A percentile compares a stretch with the other conserved stretches of the same genome.
These are phyloP conservation scores for Phytophthora pistaciae DNA, from an alignment of 352 stramenopile genomes.

Conservation along the genomic window DNA sequence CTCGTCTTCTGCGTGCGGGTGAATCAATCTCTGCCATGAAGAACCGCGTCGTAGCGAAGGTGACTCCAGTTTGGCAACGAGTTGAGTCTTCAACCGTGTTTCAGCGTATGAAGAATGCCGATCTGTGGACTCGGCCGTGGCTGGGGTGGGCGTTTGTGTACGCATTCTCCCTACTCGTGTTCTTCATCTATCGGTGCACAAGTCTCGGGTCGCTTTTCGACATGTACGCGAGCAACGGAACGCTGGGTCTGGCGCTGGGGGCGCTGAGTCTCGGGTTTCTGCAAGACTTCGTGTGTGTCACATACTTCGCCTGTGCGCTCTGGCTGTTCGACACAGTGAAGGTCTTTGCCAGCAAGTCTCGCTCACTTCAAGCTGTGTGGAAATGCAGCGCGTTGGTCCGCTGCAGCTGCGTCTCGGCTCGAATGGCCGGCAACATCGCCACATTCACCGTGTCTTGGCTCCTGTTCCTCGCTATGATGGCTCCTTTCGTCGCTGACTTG, in stretches of 20 bases:
- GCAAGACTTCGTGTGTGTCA: slow-evolving; percentile 40
- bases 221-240: slow-evolving; percentile 24
- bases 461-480: slow-evolving; percentile 31
- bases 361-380: not conserved
- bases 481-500: slow-evolving; percentile 42
- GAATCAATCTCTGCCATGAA: not conserved
- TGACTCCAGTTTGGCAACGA: not conserved
- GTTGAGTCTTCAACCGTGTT: not conserved
- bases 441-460: slow-evolving; percentile 33
- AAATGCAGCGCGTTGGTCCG: not conserved
- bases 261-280: slow-evolving; percentile 39
- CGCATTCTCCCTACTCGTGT: slow-evolving; percentile 3
- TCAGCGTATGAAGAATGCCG: not conserved
- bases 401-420: not conserved
- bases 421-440: slow-evolving; percentile 20
- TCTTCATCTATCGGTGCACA: not conserved
- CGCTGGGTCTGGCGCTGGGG: slow-evolving; percentile 1
- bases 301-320: slow-evolving; percentile 20
- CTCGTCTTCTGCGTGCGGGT: not conserved
- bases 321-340: slow-evolving; percentile 10
- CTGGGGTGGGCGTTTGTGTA: slow-evolving; percentile 45
- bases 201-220: slow-evolving; percentile 22
- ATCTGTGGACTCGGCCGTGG: slow-evolving; percentile 17
- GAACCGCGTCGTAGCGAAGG: not conserved
- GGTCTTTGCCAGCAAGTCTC: not conserved